Base-by-base conservation (phyloP, 495 filamentous ascomycete genomes). In the Xylaria flabelliformis region DNA sequence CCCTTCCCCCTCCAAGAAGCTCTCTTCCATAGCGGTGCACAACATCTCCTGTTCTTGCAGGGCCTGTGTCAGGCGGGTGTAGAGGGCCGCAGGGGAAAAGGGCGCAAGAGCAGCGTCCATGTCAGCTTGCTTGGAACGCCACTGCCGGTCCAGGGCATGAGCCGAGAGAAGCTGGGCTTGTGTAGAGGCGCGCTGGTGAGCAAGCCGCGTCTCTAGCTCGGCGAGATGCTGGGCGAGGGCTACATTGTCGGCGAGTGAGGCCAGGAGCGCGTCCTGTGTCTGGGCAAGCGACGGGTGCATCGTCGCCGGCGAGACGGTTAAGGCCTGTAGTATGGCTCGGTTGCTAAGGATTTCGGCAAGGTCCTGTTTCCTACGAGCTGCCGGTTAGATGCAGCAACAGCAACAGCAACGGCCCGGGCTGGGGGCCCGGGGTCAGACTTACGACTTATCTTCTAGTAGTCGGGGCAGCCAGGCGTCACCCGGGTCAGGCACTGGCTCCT, bases 121-220 rank as follows among this genome's bases (percentile, higher is more conserved):
- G 68, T 93, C 93, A 4, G 87, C 85, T 79, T 98, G 93, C 79
- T 97, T 97, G 59, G 90, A 87, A 53, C 92, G 90, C 94, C 96
- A 98, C 70, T 91, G 89, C n/a, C 93, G 90, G 78, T 98, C 96
- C 3, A 97, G 90, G 7, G 92, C 93, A 76, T 93, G 92, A 24
- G 95, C 89, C 3, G 90, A 86, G 1, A 98, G 88, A 2, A 99
- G 89, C 63, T 94, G 91, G 2, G 91, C 89, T 79, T 98, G 93
- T 0, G 92, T 91, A 9, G 83, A 82, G 26, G 86, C 83, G 69
- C 94, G 91, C 41, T 91, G 87, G 69, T 86, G 83, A 3, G 83
- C 79, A 26, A 97, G 85, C 51, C 85, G 89, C 6, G 85, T 77
- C 75, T 92, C 90, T 2, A 90, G 84, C 10, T 87, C 83, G 10